Percentiles rank a stretch among this genome's conserved stretches.
phyloP scores from a whole-genome alignment of 371 early-diverging fungal species.

The Basidiobolus meristosporus region DNA sequence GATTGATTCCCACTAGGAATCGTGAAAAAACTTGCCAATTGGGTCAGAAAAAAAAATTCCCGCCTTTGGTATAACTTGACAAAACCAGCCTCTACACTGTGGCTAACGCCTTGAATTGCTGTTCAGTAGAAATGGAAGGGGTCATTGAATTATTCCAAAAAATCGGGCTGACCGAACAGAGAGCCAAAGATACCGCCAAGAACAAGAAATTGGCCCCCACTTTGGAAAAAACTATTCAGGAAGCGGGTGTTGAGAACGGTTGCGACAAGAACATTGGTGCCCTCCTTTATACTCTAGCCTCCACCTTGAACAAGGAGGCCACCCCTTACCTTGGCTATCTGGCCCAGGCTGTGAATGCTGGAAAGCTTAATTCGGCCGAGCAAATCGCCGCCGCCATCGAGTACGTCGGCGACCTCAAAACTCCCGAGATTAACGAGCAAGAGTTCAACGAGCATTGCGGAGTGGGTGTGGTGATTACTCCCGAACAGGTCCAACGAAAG shows the following conservation, averaged over 20 bases:
- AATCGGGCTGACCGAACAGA: constrained; percentile 76
- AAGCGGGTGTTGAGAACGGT: constrained; percentile 37
- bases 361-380: constrained; percentile 51
- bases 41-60: too few relatives aligned
- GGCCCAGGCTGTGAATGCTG: constrained; percentile 36
- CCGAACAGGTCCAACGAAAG: constrained; percentile 31
- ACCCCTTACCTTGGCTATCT: constrained; percentile 49
- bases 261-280: constrained; percentile 50
- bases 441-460: constrained; percentile 81
- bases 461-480: constrained; percentile 56
- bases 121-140: constrained; percentile 12
- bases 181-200: constrained; percentile 84
- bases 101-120: background rate
- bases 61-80: too few relatives aligned
- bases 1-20: too few relatives aligned
- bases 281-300: constrained; percentile 69
- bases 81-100: too few relatives aligned
- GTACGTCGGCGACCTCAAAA: constrained; percentile 33
- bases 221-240: constrained; percentile 35
- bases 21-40: too few relatives aligned
- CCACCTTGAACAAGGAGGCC: constrained; percentile 65
- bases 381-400: constrained; percentile 90
- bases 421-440: constrained; percentile 43
- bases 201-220: constrained; percentile 83
- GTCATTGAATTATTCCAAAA: constrained; percentile 47